Evolutionary conservation across 2,329 filamentous ascomycete genomes (phyloP).

Genomic region (Coniochaeta hoffmannii): DNA sequence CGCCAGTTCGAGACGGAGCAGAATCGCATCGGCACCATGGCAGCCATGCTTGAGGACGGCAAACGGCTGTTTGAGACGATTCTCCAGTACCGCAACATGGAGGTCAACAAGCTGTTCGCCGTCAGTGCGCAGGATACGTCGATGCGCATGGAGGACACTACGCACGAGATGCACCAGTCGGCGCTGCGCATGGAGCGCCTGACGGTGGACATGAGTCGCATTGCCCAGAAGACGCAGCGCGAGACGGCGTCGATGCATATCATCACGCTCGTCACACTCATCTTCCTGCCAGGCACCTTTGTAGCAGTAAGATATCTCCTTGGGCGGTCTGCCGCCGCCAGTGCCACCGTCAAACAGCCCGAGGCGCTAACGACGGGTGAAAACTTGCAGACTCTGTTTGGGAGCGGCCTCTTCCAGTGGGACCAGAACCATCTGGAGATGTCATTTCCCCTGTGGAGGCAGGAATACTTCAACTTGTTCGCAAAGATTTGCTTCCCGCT

Average conservation of each 20-base stretch:
- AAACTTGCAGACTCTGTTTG: too few relatives aligned
- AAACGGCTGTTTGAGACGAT: background rate
- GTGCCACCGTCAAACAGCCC: too few relatives aligned
- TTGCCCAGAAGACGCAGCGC: slow-evolving; percentile 38
- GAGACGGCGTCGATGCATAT: slow-evolving; percentile 10
- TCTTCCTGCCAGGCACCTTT: slow-evolving; percentile 10
- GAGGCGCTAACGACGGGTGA: too few relatives aligned
- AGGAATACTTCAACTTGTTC: too few relatives aligned
- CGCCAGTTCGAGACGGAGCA: background rate
- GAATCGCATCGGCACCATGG: background rate
- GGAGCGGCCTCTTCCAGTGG: too few relatives aligned
- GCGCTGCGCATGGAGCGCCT: slow-evolving; percentile 15
- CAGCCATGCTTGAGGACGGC: too few relatives aligned
- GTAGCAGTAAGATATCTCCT: slow-evolving; percentile 10
- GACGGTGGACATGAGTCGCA: slow-evolving; percentile 31
- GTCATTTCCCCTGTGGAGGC: too few relatives aligned
- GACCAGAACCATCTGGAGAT: too few relatives aligned
- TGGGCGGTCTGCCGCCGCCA: too few relatives aligned
- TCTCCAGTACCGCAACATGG: background rate
- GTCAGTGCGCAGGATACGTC: slow-evolving; percentile 20
- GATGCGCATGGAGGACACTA: background rate
- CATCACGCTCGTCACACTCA: slow-evolving; percentile 8
- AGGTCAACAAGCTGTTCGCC: slow-evolving; percentile 22
- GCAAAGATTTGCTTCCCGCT: too few relatives aligned
- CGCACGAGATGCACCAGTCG: too few relatives aligned